phyloP scores from a whole-genome alignment of 1,284 basidiomycete genomes.

The Trichosporon faecale region DNA sequence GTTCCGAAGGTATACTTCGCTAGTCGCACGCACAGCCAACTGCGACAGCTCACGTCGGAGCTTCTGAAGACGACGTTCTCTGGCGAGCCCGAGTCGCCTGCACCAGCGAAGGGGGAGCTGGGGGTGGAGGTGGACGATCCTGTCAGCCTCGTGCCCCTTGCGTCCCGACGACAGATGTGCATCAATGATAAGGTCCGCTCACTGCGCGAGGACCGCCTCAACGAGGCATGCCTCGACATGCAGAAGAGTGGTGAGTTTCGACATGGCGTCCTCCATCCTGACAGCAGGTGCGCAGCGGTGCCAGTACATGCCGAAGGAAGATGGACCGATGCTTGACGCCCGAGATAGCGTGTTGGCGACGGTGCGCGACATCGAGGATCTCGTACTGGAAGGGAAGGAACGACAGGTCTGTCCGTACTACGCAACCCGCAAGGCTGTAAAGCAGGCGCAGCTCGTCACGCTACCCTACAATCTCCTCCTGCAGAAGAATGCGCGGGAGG shows the following conservation, averaged over 20 bases:
- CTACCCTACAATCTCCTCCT: constrained; percentile 92
- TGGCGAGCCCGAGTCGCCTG: neutral
- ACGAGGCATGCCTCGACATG: constrained; percentile 87
- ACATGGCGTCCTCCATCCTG: neutral
- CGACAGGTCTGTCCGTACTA: constrained; percentile 87
- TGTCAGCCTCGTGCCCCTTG: constrained; percentile 69
- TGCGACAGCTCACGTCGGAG: constrained; percentile 86
- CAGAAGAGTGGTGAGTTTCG: constrained; percentile 62
- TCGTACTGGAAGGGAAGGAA: constrained; percentile 67
- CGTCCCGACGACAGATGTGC: constrained; percentile 89
- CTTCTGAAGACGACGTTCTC: constrained; percentile 60
- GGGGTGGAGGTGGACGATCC: constrained; percentile 13
- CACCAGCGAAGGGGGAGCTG: neutral
- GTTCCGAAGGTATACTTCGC: constrained; percentile 73
- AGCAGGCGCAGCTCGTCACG: constrained; percentile 84
- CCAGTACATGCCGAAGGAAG: constrained; percentile 71
- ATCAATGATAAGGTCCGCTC: constrained; percentile 69
- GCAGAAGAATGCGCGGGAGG: constrained; percentile 77
- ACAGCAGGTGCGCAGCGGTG: constrained; percentile 63
- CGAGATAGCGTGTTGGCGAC: constrained; percentile 81
- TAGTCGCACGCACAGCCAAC: constrained; percentile 91
- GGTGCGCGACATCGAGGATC: constrained; percentile 92
- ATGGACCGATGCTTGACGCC: constrained; percentile 72
- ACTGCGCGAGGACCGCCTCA: constrained; percentile 66
- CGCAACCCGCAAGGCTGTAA: constrained; percentile 78